Percentiles rank a stretch among this genome's conserved stretches.
These are phyloP conservation scores for Nakazawaea molendinolei DNA, from an alignment of 805 yeast species.

Conservation along the genomic window DNA sequence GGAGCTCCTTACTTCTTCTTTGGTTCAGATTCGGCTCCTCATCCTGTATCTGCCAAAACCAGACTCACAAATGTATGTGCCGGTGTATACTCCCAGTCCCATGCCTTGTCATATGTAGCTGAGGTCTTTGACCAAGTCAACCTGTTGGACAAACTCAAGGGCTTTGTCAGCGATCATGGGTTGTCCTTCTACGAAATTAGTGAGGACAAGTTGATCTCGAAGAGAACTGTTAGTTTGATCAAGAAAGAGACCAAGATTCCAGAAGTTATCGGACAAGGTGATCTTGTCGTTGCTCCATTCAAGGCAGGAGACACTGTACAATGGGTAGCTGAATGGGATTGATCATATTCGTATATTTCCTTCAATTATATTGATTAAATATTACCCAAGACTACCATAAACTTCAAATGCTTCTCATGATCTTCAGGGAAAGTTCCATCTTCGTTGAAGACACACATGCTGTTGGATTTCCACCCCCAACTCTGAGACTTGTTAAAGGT, in stretches of 20 bases:
- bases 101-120: slow-evolving; percentile 78
- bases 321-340: slow-evolving; percentile 74
- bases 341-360: background rate
- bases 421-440: slow-evolving; percentile 38
- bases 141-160: slow-evolving; percentile 58
- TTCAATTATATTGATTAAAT: slow-evolving; percentile 19
- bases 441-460: slow-evolving; percentile 45
- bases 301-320: slow-evolving; percentile 67
- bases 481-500: slow-evolving; percentile 46
- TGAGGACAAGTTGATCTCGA: slow-evolving; percentile 34
- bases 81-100: slow-evolving; percentile 92
- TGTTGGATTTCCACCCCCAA: slow-evolving; percentile 58
- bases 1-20: slow-evolving; percentile 92
- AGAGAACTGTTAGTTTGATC: slow-evolving; percentile 49
- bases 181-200: slow-evolving; percentile 59
- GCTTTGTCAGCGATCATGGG: slow-evolving; percentile 75
- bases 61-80: slow-evolving; percentile 86
- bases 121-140: slow-evolving; percentile 69
- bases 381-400: slow-evolving; percentile 43
- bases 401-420: slow-evolving; percentile 37
- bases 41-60: slow-evolving; percentile 74
- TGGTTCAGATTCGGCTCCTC: slow-evolving; percentile 98
- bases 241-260: slow-evolving; percentile 54
- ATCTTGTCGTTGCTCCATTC: slow-evolving; percentile 71
- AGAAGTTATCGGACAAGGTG: slow-evolving; percentile 40